Evolutionary conservation across 257 asterid genomes (phyloP).

Genomic region (Apocynum venetum): DNA sequence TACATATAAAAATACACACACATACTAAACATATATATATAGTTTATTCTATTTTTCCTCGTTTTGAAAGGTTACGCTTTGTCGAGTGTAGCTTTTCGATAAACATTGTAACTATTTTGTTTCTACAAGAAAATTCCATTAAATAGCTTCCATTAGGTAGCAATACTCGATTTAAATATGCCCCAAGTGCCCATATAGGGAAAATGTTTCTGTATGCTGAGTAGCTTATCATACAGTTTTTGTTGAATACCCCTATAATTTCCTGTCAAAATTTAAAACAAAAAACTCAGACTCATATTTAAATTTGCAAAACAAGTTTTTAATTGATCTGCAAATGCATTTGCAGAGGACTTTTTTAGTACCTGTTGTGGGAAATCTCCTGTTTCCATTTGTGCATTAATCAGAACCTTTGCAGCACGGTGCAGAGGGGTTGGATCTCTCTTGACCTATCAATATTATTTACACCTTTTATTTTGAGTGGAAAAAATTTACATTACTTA

Average conservation of each 20-base stretch:
- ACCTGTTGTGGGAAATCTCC: constrained; percentile 92
- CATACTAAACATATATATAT: no score
- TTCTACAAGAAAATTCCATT: background rate
- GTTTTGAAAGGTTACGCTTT: no score
- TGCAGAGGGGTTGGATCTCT: constrained; percentile 60
- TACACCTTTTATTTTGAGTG: background rate
- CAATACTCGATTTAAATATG: constrained; percentile 56
- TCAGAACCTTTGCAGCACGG: constrained; percentile 53
- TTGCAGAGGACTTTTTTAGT: background rate
- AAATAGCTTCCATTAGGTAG: background rate
- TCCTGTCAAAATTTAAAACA: constrained; percentile 36
- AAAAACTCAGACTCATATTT: background rate
- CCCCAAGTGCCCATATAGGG: constrained; percentile 58
- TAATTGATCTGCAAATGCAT: no score
- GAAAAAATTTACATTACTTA: background rate
- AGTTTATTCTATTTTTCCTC: no score
- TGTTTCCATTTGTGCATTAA: constrained; percentile 59
- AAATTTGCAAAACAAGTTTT: background rate
- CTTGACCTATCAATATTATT: constrained; percentile 29
- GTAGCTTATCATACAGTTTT: constrained; percentile 67
- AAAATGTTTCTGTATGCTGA: constrained; percentile 40
- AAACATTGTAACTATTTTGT: no score
- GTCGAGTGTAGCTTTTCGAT: no score
- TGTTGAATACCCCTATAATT: constrained; percentile 65
- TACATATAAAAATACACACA: no score